Conservation (phyloP, 352 stramenopile genomes). For the Hyaloperonospora arabidopsidis region DNA sequence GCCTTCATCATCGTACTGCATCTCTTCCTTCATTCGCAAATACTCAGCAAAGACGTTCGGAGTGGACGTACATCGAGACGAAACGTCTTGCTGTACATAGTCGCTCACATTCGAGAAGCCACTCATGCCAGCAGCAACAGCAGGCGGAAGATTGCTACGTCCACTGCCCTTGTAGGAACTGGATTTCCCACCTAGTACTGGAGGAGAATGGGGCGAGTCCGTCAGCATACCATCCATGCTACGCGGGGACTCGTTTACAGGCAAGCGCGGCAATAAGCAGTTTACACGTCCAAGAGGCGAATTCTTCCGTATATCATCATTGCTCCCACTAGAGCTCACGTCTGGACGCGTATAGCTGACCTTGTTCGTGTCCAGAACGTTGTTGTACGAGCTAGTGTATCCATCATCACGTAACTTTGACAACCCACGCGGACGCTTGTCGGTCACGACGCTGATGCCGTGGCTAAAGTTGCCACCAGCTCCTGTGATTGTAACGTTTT, state of each 20-base stretch:
- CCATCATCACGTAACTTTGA: constrained; percentile 38
- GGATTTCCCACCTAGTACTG: constrained; percentile 33
- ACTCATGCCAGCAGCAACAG: constrained; percentile 24
- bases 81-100: constrained; percentile 44
- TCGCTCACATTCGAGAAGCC: constrained; percentile 47
- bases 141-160: constrained; percentile 4
- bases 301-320: constrained; percentile 27
- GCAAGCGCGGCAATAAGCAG: constrained; percentile 30
- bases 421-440: constrained; percentile 38
- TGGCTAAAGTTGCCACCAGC: constrained; percentile 14
- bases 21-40: constrained; percentile 71
- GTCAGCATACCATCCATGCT: constrained; percentile 57
- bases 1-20: constrained; percentile 48
- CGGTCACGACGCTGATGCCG: constrained; percentile 16
- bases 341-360: constrained; percentile 20
- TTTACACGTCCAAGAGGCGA: constrained; percentile 28
- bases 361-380: constrained; percentile 48
- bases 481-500: constrained; percentile 13
- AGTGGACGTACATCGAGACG: constrained; percentile 39
- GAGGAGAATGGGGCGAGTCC: constrained; percentile 35
- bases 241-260: constrained; percentile 32
- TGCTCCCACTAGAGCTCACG: constrained; percentile 8
- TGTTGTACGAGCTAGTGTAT: constrained; percentile 42
- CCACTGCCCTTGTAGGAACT: constrained; percentile 28
- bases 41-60: constrained; percentile 70